These are phyloP conservation scores for Spergularia bocconei DNA, from an alignment of 148 eudicot species.

Conservation along the genomic window DNA sequence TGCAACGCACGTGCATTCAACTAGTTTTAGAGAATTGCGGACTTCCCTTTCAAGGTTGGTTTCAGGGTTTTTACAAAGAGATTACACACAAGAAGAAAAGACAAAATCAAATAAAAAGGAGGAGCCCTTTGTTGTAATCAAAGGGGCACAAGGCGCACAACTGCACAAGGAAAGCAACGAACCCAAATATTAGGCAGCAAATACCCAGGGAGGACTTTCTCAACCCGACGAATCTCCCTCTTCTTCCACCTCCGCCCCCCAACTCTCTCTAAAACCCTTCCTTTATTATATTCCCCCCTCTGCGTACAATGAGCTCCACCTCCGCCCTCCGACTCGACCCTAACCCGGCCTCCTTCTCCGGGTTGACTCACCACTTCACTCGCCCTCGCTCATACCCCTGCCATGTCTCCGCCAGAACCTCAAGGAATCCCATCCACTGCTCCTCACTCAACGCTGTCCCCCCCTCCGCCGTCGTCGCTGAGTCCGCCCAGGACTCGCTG, in stretches of 20 bases:
- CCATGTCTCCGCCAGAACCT: conserved; percentile 20
- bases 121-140: no score
- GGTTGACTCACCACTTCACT: conserved; percentile 16
- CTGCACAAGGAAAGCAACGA: no score
- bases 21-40: no score
- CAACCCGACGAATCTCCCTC: no score
- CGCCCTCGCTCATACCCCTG: conserved; percentile 12
- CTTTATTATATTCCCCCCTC: neutral
- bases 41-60: no score
- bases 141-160: no score
- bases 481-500: conserved; percentile 26
- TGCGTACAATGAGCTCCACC: conserved; percentile 32
- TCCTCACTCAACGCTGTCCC: conserved; percentile 23
- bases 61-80: no score
- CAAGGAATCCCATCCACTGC: conserved; percentile 20
- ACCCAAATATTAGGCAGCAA: no score
- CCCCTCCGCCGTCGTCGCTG: conserved; percentile 27
- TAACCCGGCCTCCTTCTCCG: conserved; percentile 27
- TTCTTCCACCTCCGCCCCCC: neutral
- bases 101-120: no score
- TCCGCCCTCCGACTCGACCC: conserved; percentile 40
- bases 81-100: no score
- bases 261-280: neutral
- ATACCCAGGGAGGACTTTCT: no score
- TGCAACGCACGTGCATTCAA: no score